Conservation (phyloP, 2,329 filamentous ascomycete genomes). For the Cadophora sp. region DNA sequence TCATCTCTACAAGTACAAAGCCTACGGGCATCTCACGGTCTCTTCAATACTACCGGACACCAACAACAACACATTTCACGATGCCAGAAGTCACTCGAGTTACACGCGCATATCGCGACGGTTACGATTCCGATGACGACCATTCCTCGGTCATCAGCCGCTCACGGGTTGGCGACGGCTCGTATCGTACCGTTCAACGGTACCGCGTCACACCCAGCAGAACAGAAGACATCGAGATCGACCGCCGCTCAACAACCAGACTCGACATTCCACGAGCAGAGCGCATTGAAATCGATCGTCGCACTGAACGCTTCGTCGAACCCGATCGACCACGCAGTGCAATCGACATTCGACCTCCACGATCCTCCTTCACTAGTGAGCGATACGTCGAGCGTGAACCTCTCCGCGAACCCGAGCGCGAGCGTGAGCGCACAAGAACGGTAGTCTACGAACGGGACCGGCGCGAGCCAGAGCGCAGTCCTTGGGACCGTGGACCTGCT, state of each 20-base stretch:
- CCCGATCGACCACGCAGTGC: slow-evolving; percentile 41
- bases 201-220: slow-evolving; percentile 42
- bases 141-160: slow-evolving; percentile 35
- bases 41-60: background rate
- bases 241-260: slow-evolving; percentile 38
- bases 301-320: slow-evolving; percentile 36
- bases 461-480: slow-evolving; percentile 44
- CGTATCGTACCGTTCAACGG: slow-evolving; percentile 43
- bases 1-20: background rate
- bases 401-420: slow-evolving; percentile 38
- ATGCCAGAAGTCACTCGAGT: slow-evolving; percentile 28
- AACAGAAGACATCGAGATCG: slow-evolving; percentile 41
- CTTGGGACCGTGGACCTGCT: slow-evolving; percentile 44
- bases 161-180: slow-evolving; percentile 27
- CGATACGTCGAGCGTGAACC: slow-evolving; percentile 35
- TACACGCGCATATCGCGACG: slow-evolving; percentile 37
- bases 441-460: slow-evolving; percentile 53
- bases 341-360: slow-evolving; percentile 35
- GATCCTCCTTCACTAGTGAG: slow-evolving; percentile 34
- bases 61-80: background rate
- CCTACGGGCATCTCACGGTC: slow-evolving; percentile 1
- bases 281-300: slow-evolving; percentile 43
- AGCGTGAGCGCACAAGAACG: slow-evolving; percentile 42
- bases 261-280: slow-evolving; percentile 38
- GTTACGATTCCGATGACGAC: slow-evolving; percentile 42